Evolutionary conservation across 78 protist genomes (phyloP).

Genomic region (Cavenderia fasciculata): DNA sequence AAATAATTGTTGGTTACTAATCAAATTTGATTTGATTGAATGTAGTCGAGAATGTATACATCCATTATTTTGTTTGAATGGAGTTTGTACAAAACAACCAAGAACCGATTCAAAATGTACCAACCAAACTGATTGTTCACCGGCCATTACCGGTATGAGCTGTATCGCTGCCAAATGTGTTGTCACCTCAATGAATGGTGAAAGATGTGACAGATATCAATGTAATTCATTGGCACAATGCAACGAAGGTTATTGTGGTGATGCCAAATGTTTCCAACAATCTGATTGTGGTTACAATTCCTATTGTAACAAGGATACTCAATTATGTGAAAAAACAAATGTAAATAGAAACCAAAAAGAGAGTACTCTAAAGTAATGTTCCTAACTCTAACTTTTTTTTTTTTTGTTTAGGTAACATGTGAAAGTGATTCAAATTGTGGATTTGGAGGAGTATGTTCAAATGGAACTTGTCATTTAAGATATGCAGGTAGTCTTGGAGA

Average conservation of each 20-base stretch:
- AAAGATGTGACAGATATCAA: neutral
- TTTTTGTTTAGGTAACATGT: neutral
- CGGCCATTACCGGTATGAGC: neutral
- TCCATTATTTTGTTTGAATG: constrained; percentile 1
- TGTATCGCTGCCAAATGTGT: neutral
- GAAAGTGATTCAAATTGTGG: neutral
- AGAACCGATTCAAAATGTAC: neutral
- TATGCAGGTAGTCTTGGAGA: neutral
- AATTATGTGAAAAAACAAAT: neutral
- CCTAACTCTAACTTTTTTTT: neutral
- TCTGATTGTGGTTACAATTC: neutral
- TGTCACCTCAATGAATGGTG: neutral
- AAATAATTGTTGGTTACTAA: neutral
- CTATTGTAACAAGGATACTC: neutral
- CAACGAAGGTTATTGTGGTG: neutral
- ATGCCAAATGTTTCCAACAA: neutral
- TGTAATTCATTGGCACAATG: neutral
- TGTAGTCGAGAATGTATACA: neutral
- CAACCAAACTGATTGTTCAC: neutral
- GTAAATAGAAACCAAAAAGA: neutral
- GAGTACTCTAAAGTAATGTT: neutral
- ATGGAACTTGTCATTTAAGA: neutral
- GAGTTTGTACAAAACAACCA: neutral
- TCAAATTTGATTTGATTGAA: neutral
- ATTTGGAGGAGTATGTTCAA: neutral